Evolutionary conservation across 257 asterid genomes (phyloP), one percentile per base, ranked within the genome.

Genomic region (Nicotiana otophora): DNA sequence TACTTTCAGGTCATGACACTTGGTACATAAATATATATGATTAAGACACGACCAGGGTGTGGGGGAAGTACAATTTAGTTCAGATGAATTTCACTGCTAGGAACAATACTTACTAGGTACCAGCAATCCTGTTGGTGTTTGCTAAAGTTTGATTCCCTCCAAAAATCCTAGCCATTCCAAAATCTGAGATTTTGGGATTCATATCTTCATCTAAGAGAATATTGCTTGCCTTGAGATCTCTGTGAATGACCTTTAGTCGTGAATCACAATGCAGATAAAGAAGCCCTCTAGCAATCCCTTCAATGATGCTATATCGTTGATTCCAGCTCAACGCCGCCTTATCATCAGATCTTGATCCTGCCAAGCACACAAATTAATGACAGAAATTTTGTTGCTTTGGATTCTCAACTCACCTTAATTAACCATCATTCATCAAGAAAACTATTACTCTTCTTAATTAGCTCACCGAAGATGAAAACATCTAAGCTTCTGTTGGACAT

Each of bases 181-280:
- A 67, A 67, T 67, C 76, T 7, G 53, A 34, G 16, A 67, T 67
- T 67, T 67, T 67, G 15, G 76, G 28, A 67, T 67, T 67, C 76
- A 34, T 67, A 34, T 67, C 53, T 67, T 67, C 76, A 14, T 67
- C 76, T 67, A 67, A 62, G 7, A 67, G 76, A 67, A 67, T 17
- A 67, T 67, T 67, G 53, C 76, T 67, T 2, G 53, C 1, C 76
- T 67, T 67, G 2, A 17, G 76, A 67, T 67, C 76, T 67, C 76
- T 34, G 16, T 34, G 76, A 67, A 67, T 67, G 76, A 67, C 36
- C 17, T 67, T 67, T 67, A 67, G 78, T 65, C 78, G 9, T 33
- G 78, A 81, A 81, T 81, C 78, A 19, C 83, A 78, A 81, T 81
- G 83, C 36, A 81, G 83, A 81, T 81, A 66, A 81, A 81, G 77